Evolutionary conservation across 805 yeast species (phyloP).

Genomic region (Candida cerambycidarum): DNA sequence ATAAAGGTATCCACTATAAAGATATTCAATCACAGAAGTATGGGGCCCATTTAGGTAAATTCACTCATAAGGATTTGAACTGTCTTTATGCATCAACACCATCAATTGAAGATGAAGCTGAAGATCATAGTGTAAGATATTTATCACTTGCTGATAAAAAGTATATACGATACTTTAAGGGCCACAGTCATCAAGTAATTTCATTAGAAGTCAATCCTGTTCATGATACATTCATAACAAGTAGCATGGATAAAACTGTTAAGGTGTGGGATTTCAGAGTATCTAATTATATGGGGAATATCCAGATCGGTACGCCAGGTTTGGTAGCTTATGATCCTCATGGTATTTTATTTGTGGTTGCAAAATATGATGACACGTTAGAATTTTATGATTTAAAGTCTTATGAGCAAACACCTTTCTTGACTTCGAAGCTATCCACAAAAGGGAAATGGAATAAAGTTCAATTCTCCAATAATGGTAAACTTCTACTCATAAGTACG

Average conservation of each 20-base stretch:
- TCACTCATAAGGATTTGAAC: constrained; percentile 70
- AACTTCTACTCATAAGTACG: constrained; percentile 57
- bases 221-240: constrained; percentile 60
- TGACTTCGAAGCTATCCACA: constrained; percentile 20
- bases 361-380: constrained; percentile 15
- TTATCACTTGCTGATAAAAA: constrained; percentile 75
- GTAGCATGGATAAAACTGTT: constrained; percentile 76
- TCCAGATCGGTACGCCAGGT: constrained; percentile 53
- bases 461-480: constrained; percentile 80
- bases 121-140: constrained; percentile 73
- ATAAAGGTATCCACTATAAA: constrained; percentile 65
- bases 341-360: constrained; percentile 78
- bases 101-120: constrained; percentile 16
- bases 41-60: constrained; percentile 84
- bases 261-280: constrained; percentile 85
- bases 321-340: constrained; percentile 78
- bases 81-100: constrained; percentile 83
- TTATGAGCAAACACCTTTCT: constrained; percentile 59
- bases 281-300: constrained; percentile 59
- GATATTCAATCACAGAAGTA: constrained; percentile 83
- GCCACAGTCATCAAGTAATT: constrained; percentile 78
- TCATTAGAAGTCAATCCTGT: constrained; percentile 72
- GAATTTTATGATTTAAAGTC: constrained; percentile 62
- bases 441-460: constrained; percentile 47
- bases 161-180: constrained; percentile 81